Evolutionary conservation across 176 grass and related monocot genomes (phyloP).

Genomic region (Lolium rigidum): DNA sequence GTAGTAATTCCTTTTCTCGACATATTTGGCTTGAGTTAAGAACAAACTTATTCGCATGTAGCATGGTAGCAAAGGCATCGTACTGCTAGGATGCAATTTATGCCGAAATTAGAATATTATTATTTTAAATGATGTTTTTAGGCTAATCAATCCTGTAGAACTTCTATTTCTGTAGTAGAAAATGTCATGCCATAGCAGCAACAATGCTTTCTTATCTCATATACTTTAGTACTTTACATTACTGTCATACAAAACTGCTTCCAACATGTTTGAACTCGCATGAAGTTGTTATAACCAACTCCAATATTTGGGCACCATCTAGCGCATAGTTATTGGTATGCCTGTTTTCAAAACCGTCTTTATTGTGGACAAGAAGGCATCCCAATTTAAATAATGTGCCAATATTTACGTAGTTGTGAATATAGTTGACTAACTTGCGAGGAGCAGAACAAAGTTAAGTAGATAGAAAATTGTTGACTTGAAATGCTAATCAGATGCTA

Average conservation of each 20-base stretch:
- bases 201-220: not conserved
- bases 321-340: not conserved
- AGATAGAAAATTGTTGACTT: constrained; percentile 21
- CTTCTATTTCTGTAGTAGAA: not conserved
- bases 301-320: not conserved
- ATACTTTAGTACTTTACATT: no score
- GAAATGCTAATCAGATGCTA: constrained; percentile 24
- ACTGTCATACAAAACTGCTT: no score
- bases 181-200: constrained; percentile 5
- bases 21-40: constrained; percentile 21
- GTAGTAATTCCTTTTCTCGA: constrained; percentile 9
- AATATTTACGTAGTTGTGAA: constrained; percentile 11
- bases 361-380: constrained; percentile 1
- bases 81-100: constrained; percentile 16
- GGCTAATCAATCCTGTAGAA: constrained; percentile 1
- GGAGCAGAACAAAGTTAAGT: constrained; percentile 1
- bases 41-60: not conserved
- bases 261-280: not conserved
- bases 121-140: not conserved
- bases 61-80: constrained; percentile 7
- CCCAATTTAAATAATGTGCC: constrained; percentile 16
- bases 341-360: constrained; percentile 27
- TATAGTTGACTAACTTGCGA: constrained; percentile 11
- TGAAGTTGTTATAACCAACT: constrained; percentile 7
- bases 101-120: not conserved